Evolutionary conservation across 2,329 filamentous ascomycete genomes (phyloP).

Genomic region (Trichoderma asperellum): DNA sequence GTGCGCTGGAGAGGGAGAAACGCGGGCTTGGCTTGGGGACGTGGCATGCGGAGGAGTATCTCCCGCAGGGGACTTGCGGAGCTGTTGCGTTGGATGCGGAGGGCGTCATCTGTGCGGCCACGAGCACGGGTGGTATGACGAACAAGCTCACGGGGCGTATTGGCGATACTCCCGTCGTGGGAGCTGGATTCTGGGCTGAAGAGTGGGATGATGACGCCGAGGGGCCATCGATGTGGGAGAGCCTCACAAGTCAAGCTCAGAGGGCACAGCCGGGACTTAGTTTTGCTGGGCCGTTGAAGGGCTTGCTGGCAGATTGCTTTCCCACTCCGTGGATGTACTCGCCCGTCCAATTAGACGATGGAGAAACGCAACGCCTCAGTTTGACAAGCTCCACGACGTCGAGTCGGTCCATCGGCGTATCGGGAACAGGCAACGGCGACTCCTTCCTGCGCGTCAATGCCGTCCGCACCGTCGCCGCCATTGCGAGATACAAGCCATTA

Average conservation of each 20-base stretch:
- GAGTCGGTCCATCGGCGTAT: constrained; percentile 60
- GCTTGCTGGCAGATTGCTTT: constrained; percentile 63
- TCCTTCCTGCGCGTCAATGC: constrained; percentile 77
- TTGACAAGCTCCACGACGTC: not conserved
- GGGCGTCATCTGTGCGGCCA: constrained; percentile 71
- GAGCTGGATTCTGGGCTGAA: constrained; percentile 89
- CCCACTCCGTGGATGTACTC: constrained; percentile 52
- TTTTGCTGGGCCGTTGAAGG: constrained; percentile 47
- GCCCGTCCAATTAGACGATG: constrained; percentile 34
- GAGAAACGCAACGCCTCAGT: not conserved
- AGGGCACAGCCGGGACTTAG: constrained; percentile 26
- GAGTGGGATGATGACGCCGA: constrained; percentile 65
- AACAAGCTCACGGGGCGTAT: constrained; percentile 87
- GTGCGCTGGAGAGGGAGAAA: constrained; percentile 58
- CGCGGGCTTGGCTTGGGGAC: constrained; percentile 46
- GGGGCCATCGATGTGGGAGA: constrained; percentile 29
- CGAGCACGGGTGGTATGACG: constrained; percentile 76
- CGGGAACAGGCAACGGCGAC: constrained; percentile 86
- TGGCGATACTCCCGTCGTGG: constrained; percentile 82
- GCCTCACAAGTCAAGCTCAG: constrained; percentile 2
- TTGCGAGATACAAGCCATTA: constrained; percentile 64
- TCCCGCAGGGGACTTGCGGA: constrained; percentile 84
- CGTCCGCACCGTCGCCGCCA: constrained; percentile 71
- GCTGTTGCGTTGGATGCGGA: constrained; percentile 79
- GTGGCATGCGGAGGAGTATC: constrained; percentile 66